Conservation (phyloP, 23 red algal species). For the Gracilaria caudata region DNA sequence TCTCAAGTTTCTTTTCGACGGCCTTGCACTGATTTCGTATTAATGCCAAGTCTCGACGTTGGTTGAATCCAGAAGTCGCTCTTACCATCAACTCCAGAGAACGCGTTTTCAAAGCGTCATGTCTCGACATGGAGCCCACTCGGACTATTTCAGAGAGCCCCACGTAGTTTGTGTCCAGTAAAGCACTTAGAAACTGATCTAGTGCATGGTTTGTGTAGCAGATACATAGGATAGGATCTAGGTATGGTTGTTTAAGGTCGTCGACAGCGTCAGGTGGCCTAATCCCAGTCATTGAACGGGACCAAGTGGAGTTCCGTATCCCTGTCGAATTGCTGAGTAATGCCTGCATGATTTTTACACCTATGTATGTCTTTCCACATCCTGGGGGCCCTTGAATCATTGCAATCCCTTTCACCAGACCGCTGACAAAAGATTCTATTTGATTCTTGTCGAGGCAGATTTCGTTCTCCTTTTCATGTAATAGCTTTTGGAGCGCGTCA, state of each 20-base stretch:
- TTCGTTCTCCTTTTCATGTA: not conserved
- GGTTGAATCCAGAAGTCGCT: not conserved
- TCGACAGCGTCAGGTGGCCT: not conserved
- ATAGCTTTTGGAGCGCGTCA: not conserved
- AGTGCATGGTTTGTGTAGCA: constrained; percentile 68
- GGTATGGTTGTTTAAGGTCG: not conserved
- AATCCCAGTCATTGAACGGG: not conserved
- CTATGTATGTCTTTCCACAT: constrained; percentile 57
- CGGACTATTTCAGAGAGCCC: constrained; percentile 20
- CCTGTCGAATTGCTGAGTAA: constrained; percentile 8
- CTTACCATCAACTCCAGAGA: not conserved
- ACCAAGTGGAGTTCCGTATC: not conserved
- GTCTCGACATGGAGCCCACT: constrained; percentile 13
- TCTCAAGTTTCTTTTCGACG: not conserved
- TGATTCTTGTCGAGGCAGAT: constrained; percentile 12
- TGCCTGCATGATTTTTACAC: constrained; percentile 18
- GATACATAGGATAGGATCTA: constrained; percentile 42
- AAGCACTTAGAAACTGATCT: constrained; percentile 49
- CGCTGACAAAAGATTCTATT: constrained; percentile 17
- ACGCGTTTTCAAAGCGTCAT: constrained; percentile 5
- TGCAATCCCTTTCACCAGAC: not conserved
- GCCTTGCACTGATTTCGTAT: not conserved
- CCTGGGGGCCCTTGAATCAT: constrained; percentile 70
- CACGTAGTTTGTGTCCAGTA: constrained; percentile 25
- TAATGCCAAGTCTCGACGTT: not conserved